phyloP scores from a whole-genome alignment of 257 asterid genomes.

The Fraxinus anomala region DNA sequence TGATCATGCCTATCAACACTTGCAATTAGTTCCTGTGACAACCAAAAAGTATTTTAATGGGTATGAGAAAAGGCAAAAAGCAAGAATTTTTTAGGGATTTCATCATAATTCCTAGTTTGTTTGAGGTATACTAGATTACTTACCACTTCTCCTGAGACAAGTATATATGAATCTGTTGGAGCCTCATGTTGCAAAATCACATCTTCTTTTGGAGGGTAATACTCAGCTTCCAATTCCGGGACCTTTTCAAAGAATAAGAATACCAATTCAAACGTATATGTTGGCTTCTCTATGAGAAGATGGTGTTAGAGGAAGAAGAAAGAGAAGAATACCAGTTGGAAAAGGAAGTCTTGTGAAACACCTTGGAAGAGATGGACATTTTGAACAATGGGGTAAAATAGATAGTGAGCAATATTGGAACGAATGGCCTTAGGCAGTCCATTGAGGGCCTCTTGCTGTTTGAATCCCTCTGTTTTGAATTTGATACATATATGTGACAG shows the following conservation, averaged over 20 bases:
- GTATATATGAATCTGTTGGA: constrained; percentile 41
- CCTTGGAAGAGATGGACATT: constrained; percentile 55
- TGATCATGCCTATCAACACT: constrained; percentile 46
- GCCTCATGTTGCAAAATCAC: constrained; percentile 48
- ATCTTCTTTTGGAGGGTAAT: constrained; percentile 51
- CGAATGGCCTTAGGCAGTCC: constrained; percentile 73
- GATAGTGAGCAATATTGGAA: constrained; percentile 58
- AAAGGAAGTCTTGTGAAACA: constrained; percentile 58
- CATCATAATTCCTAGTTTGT: neutral
- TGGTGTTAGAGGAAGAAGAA: neutral
- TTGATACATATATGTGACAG: constrained; percentile 70
- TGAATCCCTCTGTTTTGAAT: constrained; percentile 68
- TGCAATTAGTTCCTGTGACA: constrained; percentile 44
- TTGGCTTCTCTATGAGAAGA: neutral
- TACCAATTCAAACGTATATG: neutral
- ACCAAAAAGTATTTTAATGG: neutral
- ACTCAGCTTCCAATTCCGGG: constrained; percentile 54
- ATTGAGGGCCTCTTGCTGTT: constrained; percentile 61
- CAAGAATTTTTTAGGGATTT: neutral
- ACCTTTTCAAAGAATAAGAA: constrained; percentile 40
- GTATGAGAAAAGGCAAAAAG: neutral
- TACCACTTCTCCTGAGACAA: constrained; percentile 56
- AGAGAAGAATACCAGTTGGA: constrained; percentile 56
- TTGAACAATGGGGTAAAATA: constrained; percentile 55
- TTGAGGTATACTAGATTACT: neutral